A percentile compares a stretch with the other conserved stretches of the same genome.
Evolutionary conservation across 805 yeast species (phyloP).

Genomic region (Candida sanyiensis): DNA sequence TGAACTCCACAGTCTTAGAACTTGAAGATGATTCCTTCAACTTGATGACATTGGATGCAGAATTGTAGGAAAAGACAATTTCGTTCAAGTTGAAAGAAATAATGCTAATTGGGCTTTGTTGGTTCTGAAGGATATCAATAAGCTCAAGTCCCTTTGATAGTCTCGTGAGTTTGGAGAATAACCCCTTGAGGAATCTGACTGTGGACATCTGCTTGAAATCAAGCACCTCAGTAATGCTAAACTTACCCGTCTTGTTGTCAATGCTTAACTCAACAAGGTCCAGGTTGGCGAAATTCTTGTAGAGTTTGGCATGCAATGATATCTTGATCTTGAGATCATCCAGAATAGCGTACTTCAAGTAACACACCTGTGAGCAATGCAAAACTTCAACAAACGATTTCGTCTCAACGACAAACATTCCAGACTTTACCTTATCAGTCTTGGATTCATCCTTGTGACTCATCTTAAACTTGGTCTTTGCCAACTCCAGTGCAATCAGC

Average conservation of each 20-base stretch:
- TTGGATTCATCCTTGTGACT: conserved; percentile 9
- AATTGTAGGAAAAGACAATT: conserved; percentile 21
- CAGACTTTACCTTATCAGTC: conserved; percentile 6
- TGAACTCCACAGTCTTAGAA: conserved; percentile 18
- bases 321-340: conserved; percentile 7
- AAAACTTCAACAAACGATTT: conserved; percentile 32
- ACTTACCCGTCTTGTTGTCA: conserved; percentile 6
- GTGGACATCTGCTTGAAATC: conserved; percentile 28
- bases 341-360: conserved; percentile 20
- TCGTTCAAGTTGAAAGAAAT: conserved; percentile 24
- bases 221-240: conserved; percentile 6
- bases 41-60: conserved; percentile 10
- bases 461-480: background rate
- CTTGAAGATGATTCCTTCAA: conserved; percentile 4
- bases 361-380: conserved; percentile 30
- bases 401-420: conserved; percentile 29
- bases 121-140: conserved; percentile 19
- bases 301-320: conserved; percentile 9
- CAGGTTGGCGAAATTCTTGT: conserved; percentile 7
- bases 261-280: conserved; percentile 18
- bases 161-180: conserved; percentile 16
- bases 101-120: conserved; percentile 15
- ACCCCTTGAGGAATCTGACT: conserved; percentile 13
- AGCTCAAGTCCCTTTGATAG: conserved; percentile 23
- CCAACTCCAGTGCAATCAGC: conserved; percentile 6